phyloP scores from a whole-genome alignment of 2,329 filamentous ascomycete genomes.

The Aotearoamyces nothofagi region DNA sequence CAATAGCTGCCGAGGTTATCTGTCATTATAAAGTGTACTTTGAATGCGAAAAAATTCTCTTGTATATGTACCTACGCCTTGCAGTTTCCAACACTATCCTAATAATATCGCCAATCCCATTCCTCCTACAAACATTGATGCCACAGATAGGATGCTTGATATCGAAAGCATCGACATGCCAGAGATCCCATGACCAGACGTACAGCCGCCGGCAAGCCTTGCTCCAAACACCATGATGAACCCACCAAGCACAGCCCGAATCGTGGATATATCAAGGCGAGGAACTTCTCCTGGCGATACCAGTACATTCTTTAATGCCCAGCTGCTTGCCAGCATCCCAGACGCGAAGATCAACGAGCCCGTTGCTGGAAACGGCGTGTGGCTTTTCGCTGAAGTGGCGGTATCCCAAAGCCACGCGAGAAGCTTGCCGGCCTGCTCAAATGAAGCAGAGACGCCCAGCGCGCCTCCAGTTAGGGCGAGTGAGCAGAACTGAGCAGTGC shows the following conservation, averaged over 20 bases:
- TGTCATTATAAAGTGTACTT: no score
- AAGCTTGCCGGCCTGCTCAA: slow-evolving; percentile 42
- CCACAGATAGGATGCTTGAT: slow-evolving; percentile 47
- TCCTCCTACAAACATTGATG: slow-evolving; percentile 38
- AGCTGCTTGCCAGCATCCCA: slow-evolving; percentile 33
- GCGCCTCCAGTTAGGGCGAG: slow-evolving; percentile 34
- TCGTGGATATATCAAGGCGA: slow-evolving; percentile 20
- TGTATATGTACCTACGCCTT: no score
- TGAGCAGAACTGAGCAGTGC: slow-evolving; percentile 39
- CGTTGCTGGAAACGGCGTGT: no score
- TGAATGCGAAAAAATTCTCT: no score
- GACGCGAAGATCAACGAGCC: slow-evolving; percentile 30
- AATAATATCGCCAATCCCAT: no score
- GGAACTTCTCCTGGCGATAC: slow-evolving; percentile 14
- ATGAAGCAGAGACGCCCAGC: slow-evolving; percentile 45
- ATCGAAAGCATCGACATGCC: slow-evolving; percentile 46
- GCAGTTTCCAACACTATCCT: no score
- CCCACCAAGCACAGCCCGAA: slow-evolving; percentile 39
- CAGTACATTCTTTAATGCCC: slow-evolving; percentile 8
- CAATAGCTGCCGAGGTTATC: no score
- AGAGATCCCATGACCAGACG: slow-evolving; percentile 54
- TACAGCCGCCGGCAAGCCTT: slow-evolving; percentile 49
- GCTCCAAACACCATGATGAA: slow-evolving; percentile 42
- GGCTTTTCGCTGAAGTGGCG: slow-evolving; percentile 1
- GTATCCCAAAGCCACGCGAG: slow-evolving; percentile 27